These are phyloP conservation scores for Microcyclospora tardicrescens DNA, from an alignment of 2,329 filamentous ascomycete species.

Conservation along the genomic window DNA sequence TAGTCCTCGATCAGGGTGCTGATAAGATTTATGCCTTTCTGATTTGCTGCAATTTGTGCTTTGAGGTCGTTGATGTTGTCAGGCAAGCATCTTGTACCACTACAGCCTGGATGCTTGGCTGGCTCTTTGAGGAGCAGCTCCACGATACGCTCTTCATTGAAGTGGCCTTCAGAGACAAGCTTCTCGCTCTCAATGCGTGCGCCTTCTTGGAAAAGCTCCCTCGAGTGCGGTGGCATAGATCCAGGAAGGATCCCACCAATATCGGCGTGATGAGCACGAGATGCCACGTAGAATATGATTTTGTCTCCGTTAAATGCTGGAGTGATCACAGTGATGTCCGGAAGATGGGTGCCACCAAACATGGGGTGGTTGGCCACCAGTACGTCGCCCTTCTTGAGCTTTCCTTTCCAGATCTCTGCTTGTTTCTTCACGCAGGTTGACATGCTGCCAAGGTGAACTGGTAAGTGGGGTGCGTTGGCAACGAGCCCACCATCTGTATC, in stretches of 20 bases:
- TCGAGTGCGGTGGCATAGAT: constrained; percentile 67
- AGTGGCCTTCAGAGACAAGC: constrained; percentile 61
- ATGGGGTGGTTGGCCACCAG: constrained; percentile 76
- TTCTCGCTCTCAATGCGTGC: constrained; percentile 46
- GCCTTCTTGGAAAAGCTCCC: constrained; percentile 45
- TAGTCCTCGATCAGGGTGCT: constrained; percentile 64
- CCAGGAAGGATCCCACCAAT: constrained; percentile 74
- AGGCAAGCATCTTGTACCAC: constrained; percentile 62
- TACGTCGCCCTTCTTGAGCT: constrained; percentile 65
- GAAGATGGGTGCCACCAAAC: constrained; percentile 71
- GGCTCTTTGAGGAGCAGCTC: constrained; percentile 58
- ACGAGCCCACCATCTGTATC: constrained; percentile 64
- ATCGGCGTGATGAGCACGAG: constrained; percentile 69
- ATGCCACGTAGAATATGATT: constrained; percentile 73
- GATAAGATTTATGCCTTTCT: constrained; percentile 72
- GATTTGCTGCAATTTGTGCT: constrained; percentile 76
- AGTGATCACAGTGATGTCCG: constrained; percentile 70
- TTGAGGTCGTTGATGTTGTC: constrained; percentile 82
- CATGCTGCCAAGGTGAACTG: constrained; percentile 73
- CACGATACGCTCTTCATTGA: constrained; percentile 64
- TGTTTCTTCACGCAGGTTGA: constrained; percentile 71
- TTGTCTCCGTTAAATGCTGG: constrained; percentile 63
- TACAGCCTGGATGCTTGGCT: constrained; percentile 60
- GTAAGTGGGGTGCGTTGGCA: constrained; percentile 66
- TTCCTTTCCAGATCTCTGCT: constrained; percentile 67